Conservation (phyloP, 164 flowering plant genomes). For the Echeveria elegans region DNA sequence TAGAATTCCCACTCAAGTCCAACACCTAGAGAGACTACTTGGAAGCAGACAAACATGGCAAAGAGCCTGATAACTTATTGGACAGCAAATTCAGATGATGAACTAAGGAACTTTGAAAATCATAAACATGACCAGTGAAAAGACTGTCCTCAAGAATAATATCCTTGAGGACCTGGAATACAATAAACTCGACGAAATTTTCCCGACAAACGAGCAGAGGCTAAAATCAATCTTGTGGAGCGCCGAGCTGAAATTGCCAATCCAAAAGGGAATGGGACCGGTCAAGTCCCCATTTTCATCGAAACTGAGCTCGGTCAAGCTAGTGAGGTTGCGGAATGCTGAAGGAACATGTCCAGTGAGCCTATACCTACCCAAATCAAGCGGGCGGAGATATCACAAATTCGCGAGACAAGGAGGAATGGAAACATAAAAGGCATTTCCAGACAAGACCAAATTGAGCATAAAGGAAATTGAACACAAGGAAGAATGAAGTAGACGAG, state of each 20-base stretch:
- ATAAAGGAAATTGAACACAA: too few species aligned
- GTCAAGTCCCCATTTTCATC: too few species aligned
- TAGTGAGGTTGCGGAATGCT: slow-evolving; percentile 22
- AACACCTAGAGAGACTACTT: slow-evolving; percentile 39
- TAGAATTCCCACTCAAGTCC: too few species aligned
- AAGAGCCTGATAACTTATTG: slow-evolving; percentile 59
- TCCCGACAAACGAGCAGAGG: slow-evolving; percentile 41
- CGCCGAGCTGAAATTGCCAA: too few species aligned
- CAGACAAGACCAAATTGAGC: too few species aligned
- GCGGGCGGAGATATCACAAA: too few species aligned
- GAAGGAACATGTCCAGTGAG: slow-evolving; percentile 46
- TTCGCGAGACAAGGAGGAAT: too few species aligned
- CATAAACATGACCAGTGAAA: slow-evolving; percentile 38
- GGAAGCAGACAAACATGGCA: slow-evolving; percentile 60
- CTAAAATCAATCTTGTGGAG: slow-evolving; percentile 47
- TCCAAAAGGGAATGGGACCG: too few species aligned
- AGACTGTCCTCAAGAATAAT: slow-evolving; percentile 51
- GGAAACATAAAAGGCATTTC: too few species aligned
- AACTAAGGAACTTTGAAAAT: slow-evolving; percentile 45
- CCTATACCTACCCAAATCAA: too few species aligned
- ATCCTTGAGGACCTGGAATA: slow-evolving; percentile 36
- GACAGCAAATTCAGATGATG: slow-evolving; percentile 46
- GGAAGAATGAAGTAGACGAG: slow-evolving; percentile 34
- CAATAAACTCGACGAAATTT: slow-evolving; percentile 51
- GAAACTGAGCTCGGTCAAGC: too few species aligned